Conservation (phyloP, 108 stramenopile genomes). For the Cyclotella choctawhatcheeana region DNA sequence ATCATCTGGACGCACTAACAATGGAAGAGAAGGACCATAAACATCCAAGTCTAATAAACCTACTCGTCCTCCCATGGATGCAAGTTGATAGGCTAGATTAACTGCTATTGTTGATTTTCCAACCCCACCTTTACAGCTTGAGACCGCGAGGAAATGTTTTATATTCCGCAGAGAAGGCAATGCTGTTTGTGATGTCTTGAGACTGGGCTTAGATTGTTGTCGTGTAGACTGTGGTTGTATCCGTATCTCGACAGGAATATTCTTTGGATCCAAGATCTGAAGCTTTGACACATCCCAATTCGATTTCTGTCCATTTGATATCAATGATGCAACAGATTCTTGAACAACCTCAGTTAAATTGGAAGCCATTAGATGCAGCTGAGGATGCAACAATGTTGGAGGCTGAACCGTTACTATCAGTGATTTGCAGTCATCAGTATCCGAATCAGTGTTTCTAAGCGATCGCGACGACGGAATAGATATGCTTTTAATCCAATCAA, state of each 20-base stretch:
- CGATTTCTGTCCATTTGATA: slow-evolving; percentile 4
- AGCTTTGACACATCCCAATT: slow-evolving; percentile 11
- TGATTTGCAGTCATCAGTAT: slow-evolving; percentile 7
- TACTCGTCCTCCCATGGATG: slow-evolving; percentile 81
- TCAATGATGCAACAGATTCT: slow-evolving; percentile 33
- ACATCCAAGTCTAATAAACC: slow-evolving; percentile 98
- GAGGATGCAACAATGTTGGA: slow-evolving; percentile 77
- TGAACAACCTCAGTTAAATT: slow-evolving; percentile 47
- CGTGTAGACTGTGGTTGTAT: slow-evolving; percentile 33
- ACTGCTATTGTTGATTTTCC: slow-evolving; percentile 98
- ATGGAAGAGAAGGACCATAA: slow-evolving; percentile 95
- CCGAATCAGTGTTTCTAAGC: background rate
- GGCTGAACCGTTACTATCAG: slow-evolving; percentile 60
- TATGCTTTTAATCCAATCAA: slow-evolving; percentile 44
- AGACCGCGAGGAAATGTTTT: slow-evolving; percentile 83
- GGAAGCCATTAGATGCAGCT: slow-evolving; percentile 51
- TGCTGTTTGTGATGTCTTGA: slow-evolving; percentile 46
- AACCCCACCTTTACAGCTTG: slow-evolving; percentile 97
- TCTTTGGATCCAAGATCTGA: slow-evolving; percentile 13
- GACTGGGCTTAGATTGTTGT: slow-evolving; percentile 41
- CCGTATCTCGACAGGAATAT: slow-evolving; percentile 25
- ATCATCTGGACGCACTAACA: slow-evolving; percentile 83
- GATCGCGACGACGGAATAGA: slow-evolving; percentile 33
- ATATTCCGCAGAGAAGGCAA: slow-evolving; percentile 77
- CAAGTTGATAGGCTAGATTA: slow-evolving; percentile 97